Evolutionary conservation across 2,329 filamentous ascomycete genomes (phyloP).

Genomic region (Hymenoscyphus fraxineus): DNA sequence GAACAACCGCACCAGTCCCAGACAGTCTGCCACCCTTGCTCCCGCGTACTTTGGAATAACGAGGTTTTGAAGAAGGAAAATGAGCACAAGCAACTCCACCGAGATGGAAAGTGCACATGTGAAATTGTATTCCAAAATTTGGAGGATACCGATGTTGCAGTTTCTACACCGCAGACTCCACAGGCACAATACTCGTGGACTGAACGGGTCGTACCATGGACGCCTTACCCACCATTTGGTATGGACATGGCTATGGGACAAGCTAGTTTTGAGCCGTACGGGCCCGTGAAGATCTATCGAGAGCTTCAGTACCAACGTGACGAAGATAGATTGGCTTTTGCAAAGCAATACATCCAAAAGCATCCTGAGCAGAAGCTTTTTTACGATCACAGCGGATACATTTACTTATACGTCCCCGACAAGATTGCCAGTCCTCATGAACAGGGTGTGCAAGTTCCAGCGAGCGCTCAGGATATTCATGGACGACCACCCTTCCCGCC

Average conservation of each 20-base stretch:
- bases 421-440: not conserved
- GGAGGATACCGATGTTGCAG: slow-evolving; percentile 5
- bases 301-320: too few relatives aligned
- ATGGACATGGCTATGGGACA: too few relatives aligned
- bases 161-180: too few relatives aligned
- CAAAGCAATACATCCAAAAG: not conserved
- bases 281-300: too few relatives aligned
- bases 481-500: not conserved
- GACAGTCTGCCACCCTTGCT: slow-evolving; percentile 31
- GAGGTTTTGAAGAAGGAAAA: slow-evolving; percentile 27
- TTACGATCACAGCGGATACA: not conserved
- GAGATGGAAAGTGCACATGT: slow-evolving; percentile 26
- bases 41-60: slow-evolving; percentile 32
- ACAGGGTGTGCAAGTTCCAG: not conserved
- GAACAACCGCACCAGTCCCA: slow-evolving; percentile 25
- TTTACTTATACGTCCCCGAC: not conserved
- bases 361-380: not conserved
- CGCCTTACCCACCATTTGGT: too few relatives aligned
- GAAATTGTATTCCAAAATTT: slow-evolving; percentile 26
- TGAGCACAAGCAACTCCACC: slow-evolving; percentile 24
- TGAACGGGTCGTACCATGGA: not conserved
- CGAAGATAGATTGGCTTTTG: not conserved
- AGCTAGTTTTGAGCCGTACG: too few relatives aligned
- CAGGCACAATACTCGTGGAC: not conserved
- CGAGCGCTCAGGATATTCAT: not conserved